phyloP scores from a whole-genome alignment of 169 alveolate species.

The Plasmodium gallinaceum region DNA sequence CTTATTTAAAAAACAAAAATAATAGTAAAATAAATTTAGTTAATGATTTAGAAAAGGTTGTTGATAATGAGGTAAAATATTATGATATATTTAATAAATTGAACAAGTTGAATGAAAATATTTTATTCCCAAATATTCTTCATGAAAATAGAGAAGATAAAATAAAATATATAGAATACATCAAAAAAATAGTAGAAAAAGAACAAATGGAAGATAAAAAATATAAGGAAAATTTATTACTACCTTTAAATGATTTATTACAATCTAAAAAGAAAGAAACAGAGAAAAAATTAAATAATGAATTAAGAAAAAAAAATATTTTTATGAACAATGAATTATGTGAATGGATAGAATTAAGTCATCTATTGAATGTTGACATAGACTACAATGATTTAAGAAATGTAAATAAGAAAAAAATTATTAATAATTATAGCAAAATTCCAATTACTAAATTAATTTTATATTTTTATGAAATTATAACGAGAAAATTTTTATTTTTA shows the following conservation, averaged over 20 bases:
- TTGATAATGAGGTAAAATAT: conserved; percentile 44
- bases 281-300: conserved; percentile 25
- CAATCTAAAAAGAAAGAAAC: conserved; percentile 36
- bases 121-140: conserved; percentile 13
- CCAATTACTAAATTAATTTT: conserved; percentile 65
- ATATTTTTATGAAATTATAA: conserved; percentile 69
- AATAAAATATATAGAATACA: conserved; percentile 34
- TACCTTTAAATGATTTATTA: conserved; percentile 31
- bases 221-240: neutral
- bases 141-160: conserved; percentile 39
- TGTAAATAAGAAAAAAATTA: conserved; percentile 9
- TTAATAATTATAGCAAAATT: conserved; percentile 66
- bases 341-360: conserved; percentile 73
- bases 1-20: neutral
- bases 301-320: conserved; percentile 44
- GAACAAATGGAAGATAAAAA: neutral
- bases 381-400: conserved; percentile 59
- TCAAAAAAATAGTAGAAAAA: neutral
- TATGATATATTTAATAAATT: conserved; percentile 50
- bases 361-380: conserved; percentile 49
- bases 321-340: conserved; percentile 70
- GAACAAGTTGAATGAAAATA: conserved; percentile 43
- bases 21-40: conserved; percentile 11
- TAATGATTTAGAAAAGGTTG: conserved; percentile 36
- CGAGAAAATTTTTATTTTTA: conserved; percentile 46